Base-by-base conservation (phyloP, 2,329 filamentous ascomycete species). In the Xylariaceae sp. region DNA sequence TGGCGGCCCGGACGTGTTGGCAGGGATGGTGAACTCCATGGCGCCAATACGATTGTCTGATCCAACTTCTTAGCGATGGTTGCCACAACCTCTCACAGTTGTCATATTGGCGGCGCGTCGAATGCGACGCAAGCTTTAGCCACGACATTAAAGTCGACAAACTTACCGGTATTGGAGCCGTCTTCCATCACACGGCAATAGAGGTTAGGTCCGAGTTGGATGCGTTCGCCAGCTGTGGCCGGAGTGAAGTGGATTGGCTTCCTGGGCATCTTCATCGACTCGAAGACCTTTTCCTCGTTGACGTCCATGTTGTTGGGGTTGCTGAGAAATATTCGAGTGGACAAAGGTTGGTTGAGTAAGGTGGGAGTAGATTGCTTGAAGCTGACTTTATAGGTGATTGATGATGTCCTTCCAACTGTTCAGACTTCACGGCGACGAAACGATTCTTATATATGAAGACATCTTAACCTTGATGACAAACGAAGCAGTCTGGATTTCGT, bases 1-100 rank as follows among this genome's bases (percentile, higher is more conserved):
- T 35, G 71, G 71, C 2, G 75, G 73, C 1, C 73, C 74, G 1
- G 65, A 54, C 1, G 69, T 73, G 17, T 68, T 62, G 7, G 73
- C 64, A 14, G 73, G 70, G 27, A 79, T 60, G n/a, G 67, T 74
- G 45, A 76, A 67, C 54, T 73, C 70, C 23, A 72, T 69, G 34
- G 21, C 37, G n/a, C 39, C 50, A 22, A 48, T 45, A 22, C 40
- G 38, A 25, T 50, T 41, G 37, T 40, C 40, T 38, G 3, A n/a
- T n/a, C n/a, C n/a, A n/a, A n/a, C n/a, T n/a, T n/a, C n/a, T n/a
- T n/a, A n/a, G n/a, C 27, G 12, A 29, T 14, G 16, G 27, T 32
- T 32, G 27, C 4, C 7, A 12, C 27, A 4, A 32, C 12, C 12
- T 8, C 4, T 32, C 27, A 32, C 3, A 3, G 16, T 14, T 32